Conservation (phyloP, 2,329 filamentous ascomycete species). For the Clathrospora elynae region DNA sequence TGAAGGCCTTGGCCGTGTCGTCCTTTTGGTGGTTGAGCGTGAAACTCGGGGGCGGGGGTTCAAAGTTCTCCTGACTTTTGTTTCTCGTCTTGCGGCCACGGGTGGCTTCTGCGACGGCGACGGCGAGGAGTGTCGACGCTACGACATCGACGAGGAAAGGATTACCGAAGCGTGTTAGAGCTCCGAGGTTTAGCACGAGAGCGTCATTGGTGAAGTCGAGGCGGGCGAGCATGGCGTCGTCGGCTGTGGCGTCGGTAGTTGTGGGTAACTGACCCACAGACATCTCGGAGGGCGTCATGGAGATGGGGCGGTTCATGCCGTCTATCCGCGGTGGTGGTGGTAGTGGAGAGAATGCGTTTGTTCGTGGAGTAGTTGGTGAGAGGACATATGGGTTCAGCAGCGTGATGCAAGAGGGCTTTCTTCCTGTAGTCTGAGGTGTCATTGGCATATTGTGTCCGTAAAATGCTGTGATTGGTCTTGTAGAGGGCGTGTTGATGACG, state of each 20-base stretch:
- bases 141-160: conserved; percentile 54
- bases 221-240: conserved; percentile 50
- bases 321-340: conserved; percentile 36
- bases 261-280: conserved; percentile 41
- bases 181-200: conserved; percentile 53
- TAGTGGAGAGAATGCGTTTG: conserved; percentile 39
- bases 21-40: conserved; percentile 30
- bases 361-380: conserved; percentile 42
- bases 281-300: conserved; percentile 42
- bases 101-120: conserved; percentile 53
- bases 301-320: conserved; percentile 33
- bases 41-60: conserved; percentile 40
- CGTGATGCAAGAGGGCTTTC: conserved; percentile 43
- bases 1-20: conserved; percentile 37
- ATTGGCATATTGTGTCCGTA: conserved; percentile 47
- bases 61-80: conserved; percentile 33
- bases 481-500: conserved; percentile 45
- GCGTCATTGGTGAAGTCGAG: conserved; percentile 52
- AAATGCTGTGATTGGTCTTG: conserved; percentile 48
- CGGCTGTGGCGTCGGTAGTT: conserved; percentile 43
- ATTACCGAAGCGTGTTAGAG: conserved; percentile 51
- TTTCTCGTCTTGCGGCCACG: conserved; percentile 32
- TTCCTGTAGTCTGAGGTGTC: conserved; percentile 38
- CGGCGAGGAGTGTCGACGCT: conserved; percentile 50
- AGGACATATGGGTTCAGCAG: conserved; percentile 49